Percentiles rank a stretch among this genome's conserved stretches.
Evolutionary conservation across 2,329 filamentous ascomycete genomes (phyloP).

Genomic region (Ophiocordyceps camponoti-rufipedis): DNA sequence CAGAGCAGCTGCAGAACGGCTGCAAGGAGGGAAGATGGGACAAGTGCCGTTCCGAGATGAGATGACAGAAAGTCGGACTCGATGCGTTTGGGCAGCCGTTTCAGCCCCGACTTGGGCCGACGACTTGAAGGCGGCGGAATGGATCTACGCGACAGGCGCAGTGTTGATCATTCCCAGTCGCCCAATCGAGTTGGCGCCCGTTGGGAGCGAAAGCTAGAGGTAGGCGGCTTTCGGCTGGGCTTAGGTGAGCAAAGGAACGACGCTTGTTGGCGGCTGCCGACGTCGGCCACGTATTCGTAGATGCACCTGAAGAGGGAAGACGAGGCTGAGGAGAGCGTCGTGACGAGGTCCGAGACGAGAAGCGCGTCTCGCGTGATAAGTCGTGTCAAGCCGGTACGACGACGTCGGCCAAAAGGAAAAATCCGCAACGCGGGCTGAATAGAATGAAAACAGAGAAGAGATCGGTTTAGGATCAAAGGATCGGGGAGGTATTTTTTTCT

Average conservation of each 20-base stretch:
- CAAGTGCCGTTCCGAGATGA: neutral
- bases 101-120: neutral
- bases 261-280: neutral
- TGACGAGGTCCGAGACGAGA: neutral
- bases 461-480: neutral
- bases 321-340: neutral
- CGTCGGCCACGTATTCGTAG: neutral
- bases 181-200: slow-evolving; percentile 1
- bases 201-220: neutral
- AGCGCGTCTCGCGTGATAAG: neutral
- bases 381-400: neutral
- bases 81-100: neutral
- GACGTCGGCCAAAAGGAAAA: neutral
- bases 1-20: neutral
- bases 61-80: neutral
- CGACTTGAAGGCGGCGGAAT: slow-evolving; percentile 1
- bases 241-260: neutral
- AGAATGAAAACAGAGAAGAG: neutral
- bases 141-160: slow-evolving; percentile 1
- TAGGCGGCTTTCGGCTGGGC: neutral
- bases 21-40: neutral
- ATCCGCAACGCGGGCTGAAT: neutral
- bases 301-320: neutral
- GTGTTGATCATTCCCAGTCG: slow-evolving; percentile 3
- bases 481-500: neutral